Conservation (phyloP, 345 rosid species). For the Boechera retrofracta region DNA sequence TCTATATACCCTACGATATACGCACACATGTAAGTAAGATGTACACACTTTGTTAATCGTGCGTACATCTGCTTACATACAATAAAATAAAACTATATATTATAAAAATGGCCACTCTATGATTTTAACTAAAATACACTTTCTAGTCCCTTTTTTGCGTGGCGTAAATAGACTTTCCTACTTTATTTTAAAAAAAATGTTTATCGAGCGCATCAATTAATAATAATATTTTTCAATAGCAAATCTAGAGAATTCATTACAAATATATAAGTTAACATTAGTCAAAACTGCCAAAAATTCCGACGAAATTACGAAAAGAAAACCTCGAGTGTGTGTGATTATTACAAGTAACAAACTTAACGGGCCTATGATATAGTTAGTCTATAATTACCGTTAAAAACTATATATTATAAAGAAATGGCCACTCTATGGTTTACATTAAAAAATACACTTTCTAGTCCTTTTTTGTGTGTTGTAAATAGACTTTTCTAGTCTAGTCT, state of each 20-base stretch:
- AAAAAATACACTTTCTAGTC: not conserved
- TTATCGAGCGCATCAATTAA: conserved; percentile 38
- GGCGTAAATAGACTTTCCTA: conserved; percentile 32
- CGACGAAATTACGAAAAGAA: not conserved
- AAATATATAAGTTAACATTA: not conserved
- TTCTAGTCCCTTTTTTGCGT: conserved; percentile 15
- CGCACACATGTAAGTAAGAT: conserved; percentile 32
- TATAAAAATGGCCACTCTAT: not conserved
- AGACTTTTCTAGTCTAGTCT: not conserved
- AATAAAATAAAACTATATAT: not conserved
- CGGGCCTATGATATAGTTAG: conserved; percentile 12
- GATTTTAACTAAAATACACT: conserved; percentile 6
- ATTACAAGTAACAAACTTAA: conserved; percentile 13
- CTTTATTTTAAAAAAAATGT: not conserved
- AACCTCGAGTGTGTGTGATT: not conserved
- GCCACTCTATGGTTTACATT: not conserved
- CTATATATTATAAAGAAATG: not conserved
- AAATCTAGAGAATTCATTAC: not conserved
- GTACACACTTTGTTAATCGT: conserved; percentile 41
- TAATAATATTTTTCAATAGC: not conserved
- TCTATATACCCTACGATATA: conserved; percentile 23
- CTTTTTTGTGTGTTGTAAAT: not conserved
- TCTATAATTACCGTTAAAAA: not conserved
- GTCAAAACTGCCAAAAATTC: not conserved
- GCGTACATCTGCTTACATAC: conserved; percentile 28